phyloP scores from a whole-genome alignment of 2,329 filamentous ascomycete genomes.

The Ceratocystis albifundus region DNA sequence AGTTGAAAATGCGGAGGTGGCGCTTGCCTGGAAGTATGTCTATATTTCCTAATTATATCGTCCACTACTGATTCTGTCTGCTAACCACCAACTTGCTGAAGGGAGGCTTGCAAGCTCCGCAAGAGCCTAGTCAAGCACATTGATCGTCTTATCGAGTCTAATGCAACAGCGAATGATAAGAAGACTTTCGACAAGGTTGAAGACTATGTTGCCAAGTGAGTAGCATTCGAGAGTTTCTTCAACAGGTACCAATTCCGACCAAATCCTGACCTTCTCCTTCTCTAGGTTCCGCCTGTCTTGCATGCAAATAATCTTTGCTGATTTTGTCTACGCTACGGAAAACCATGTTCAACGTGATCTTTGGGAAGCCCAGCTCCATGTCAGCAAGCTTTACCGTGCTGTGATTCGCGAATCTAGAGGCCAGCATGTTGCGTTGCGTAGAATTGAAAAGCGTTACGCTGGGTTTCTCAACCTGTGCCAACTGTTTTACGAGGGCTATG shows the following conservation, averaged over 20 bases:
- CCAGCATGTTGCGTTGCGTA: constrained; percentile 50
- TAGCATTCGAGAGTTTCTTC: constrained; percentile 6
- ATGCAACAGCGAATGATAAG: constrained; percentile 32
- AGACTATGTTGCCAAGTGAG: constrained; percentile 35
- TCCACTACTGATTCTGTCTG: not conserved
- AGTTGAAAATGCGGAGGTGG: constrained; percentile 21
- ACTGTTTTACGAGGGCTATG: constrained; percentile 76
- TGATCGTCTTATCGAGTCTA: constrained; percentile 33
- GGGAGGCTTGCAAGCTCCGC: constrained; percentile 36
- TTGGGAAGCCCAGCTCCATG: constrained; percentile 66
- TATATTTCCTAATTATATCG: not conserved
- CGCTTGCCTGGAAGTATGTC: constrained; percentile 24
- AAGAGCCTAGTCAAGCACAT: constrained; percentile 36
- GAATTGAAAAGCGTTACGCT: constrained; percentile 68
- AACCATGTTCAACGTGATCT: constrained; percentile 58
- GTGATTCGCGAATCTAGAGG: constrained; percentile 23
- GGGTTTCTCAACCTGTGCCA: constrained; percentile 80
- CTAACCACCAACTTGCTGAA: constrained; percentile 25
- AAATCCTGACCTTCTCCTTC: constrained; percentile 15
- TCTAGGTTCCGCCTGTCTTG: constrained; percentile 48
- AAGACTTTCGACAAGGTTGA: constrained; percentile 37
- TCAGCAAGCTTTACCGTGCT: constrained; percentile 58
- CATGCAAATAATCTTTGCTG: constrained; percentile 58
- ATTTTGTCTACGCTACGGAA: constrained; percentile 54
- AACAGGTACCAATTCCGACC: not conserved